Percentiles rank a stretch among this genome's conserved stretches.
These are phyloP conservation scores for Coix lacrymajobi DNA, from an alignment of 176 grass and related monocot genomes.

Conservation along the genomic window DNA sequence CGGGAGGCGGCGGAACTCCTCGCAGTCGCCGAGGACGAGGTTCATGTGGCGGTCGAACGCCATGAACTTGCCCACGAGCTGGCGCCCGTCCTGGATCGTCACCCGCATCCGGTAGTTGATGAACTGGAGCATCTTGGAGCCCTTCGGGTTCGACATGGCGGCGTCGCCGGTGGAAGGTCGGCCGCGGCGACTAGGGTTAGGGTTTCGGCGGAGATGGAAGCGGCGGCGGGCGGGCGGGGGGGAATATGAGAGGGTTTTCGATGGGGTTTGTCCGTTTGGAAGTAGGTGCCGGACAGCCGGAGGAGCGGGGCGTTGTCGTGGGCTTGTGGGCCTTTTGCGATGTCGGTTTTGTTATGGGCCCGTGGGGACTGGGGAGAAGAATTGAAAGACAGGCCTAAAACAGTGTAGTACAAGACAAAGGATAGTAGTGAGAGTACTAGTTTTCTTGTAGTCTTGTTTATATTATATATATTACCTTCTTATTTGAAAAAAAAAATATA, in stretches of 20 bases:
- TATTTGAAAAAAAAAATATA: too few relatives aligned
- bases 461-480: too few relatives aligned
- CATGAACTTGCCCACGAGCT: constrained; percentile 98
- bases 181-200: constrained; percentile 37
- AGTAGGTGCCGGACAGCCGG: neutral
- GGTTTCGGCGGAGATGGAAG: constrained; percentile 6
- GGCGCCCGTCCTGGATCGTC: constrained; percentile 94
- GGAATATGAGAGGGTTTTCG: constrained; percentile 21
- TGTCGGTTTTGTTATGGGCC: neutral
- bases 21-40: constrained; percentile 96
- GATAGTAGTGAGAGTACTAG: too few relatives aligned
- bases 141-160: constrained; percentile 95
- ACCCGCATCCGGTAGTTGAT: constrained; percentile 99
- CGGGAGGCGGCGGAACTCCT: constrained; percentile 96
- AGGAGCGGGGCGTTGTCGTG: neutral
- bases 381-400: neutral
- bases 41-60: constrained; percentile 99
- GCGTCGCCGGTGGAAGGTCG: neutral
- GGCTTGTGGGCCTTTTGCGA: constrained; percentile 2
- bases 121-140: constrained; percentile 98
- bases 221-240: neutral
- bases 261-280: constrained; percentile 26
- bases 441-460: too few relatives aligned
- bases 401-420: too few relatives aligned
- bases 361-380: neutral